phyloP scores from a whole-genome alignment of 2,329 filamentous ascomycete species.

The Ceratocystis albifundus region DNA sequence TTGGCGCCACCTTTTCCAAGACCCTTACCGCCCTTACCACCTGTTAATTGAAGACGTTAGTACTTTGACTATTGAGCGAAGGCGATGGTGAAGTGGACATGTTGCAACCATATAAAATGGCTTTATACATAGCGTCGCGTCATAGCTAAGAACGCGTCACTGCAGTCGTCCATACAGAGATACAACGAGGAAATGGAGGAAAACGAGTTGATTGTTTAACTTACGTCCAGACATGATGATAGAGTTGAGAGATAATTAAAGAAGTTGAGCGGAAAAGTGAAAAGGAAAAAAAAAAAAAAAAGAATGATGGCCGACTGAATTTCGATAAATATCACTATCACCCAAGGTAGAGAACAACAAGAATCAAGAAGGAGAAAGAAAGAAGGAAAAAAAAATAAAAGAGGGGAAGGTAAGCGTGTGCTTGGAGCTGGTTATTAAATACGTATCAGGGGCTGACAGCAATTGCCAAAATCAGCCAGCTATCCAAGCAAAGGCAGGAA shows the following conservation, averaged over 20 bases:
- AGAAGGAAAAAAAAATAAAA: conserved; percentile 16
- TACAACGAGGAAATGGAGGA: neutral
- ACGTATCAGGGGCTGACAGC: conserved; percentile 17
- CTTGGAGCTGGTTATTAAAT: conserved; percentile 18
- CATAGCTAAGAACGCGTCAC: conserved; percentile 16
- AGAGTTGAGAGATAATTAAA: conserved; percentile 11
- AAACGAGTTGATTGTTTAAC: neutral
- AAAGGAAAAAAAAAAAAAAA: neutral
- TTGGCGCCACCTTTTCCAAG: conserved; percentile 97
- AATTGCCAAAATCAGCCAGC: conserved; percentile 17
- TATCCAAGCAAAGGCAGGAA: neutral
- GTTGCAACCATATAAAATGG: neutral
- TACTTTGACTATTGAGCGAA: neutral
- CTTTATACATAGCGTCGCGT: neutral
- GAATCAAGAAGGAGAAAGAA: conserved; percentile 12
- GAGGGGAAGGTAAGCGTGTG: conserved; percentile 11
- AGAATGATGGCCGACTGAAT: neutral
- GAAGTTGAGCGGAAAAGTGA: neutral
- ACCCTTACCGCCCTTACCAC: conserved; percentile 93
- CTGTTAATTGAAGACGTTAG: conserved; percentile 34
- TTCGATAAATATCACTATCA: conserved; percentile 2
- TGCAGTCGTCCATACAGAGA: neutral
- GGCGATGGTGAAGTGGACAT: neutral
- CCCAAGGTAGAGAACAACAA: conserved; percentile 15
- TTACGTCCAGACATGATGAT: conserved; percentile 25